Conservation (phyloP, 2,329 filamentous ascomycete genomes). For the Pseudodiploospora longispora region DNA sequence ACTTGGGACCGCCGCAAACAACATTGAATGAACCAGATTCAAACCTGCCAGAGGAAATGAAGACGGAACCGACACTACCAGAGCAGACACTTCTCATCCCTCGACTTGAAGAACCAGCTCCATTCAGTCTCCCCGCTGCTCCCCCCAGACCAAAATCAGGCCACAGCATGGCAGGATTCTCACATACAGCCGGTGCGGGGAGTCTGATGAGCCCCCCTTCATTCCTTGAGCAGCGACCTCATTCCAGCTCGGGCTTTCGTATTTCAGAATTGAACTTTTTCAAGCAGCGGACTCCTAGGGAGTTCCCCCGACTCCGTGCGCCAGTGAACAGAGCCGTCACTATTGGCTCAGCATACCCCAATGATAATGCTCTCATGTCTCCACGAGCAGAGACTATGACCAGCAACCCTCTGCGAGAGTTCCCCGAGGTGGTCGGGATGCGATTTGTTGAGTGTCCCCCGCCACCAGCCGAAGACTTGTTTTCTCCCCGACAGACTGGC, state of each 20-base stretch:
- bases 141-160: conserved; percentile 7
- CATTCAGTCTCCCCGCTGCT: conserved; percentile 10
- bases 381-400: conserved; percentile 68
- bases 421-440: conserved; percentile 37
- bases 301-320: conserved; percentile 10
- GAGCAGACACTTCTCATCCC: not conserved
- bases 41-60: conserved; percentile 1
- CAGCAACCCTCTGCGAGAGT: conserved; percentile 52
- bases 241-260: conserved; percentile 34
- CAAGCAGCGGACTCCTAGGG: conserved; percentile 11
- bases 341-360: conserved; percentile 25
- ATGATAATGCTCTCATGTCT: conserved; percentile 56
- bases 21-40: conserved; percentile 3
- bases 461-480: conserved; percentile 44
- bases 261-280: conserved; percentile 24
- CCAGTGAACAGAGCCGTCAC: conserved; percentile 27
- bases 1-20: conserved; percentile 22
- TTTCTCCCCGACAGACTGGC: conserved; percentile 42
- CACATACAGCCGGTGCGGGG: too few species aligned
- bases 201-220: conserved; percentile 26
- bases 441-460: conserved; percentile 45
- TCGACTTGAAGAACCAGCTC: conserved; percentile 5
- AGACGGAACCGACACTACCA: not conserved
- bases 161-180: conserved; percentile 5
- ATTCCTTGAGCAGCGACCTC: conserved; percentile 33